These are phyloP conservation scores for Haplographium delicatum DNA, from an alignment of 495 filamentous ascomycete genomes.

Conservation along the genomic window DNA sequence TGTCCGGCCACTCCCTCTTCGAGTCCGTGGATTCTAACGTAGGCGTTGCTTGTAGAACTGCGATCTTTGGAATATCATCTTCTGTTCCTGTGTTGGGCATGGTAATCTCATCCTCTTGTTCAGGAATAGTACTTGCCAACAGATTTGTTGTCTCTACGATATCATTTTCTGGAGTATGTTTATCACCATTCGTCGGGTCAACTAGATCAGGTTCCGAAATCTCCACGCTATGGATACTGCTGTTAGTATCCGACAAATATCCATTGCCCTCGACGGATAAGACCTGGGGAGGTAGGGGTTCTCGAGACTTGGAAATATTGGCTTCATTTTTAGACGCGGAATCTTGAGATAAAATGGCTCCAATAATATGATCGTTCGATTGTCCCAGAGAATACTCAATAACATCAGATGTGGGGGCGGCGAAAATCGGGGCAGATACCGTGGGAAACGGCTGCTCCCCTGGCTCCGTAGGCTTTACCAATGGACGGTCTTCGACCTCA, in stretches of 20 bases:
- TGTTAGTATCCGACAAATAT: conserved; percentile 18
- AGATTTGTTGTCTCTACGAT: conserved; percentile 4
- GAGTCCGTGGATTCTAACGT: conserved; percentile 30
- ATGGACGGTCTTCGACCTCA: conserved; percentile 40
- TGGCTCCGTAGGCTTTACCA: conserved; percentile 43
- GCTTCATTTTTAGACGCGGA: conserved; percentile 38
- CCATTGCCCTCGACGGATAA: conserved; percentile 55
- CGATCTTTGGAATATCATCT: conserved; percentile 38
- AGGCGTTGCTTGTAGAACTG: conserved; percentile 36
- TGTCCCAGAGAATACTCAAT: conserved; percentile 30
- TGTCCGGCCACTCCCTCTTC: conserved; percentile 30
- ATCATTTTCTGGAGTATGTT: not conserved
- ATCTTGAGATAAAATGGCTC: conserved; percentile 51
- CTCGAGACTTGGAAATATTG: conserved; percentile 43
- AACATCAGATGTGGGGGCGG: conserved; percentile 20
- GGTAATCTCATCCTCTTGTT: not conserved
- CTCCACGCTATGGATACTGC: conserved; percentile 3
- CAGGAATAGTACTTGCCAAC: not conserved
- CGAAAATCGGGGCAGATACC: conserved; percentile 15
- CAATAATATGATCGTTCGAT: conserved; percentile 64
- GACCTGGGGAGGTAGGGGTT: conserved; percentile 62
- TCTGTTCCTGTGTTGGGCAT: not conserved
- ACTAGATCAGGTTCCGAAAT: not conserved
- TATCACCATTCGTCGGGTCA: too few relatives aligned
- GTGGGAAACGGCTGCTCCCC: conserved; percentile 16